Base-by-base conservation (phyloP, 176 grass and related monocot species). In the Tillandsia leiboldiana region DNA sequence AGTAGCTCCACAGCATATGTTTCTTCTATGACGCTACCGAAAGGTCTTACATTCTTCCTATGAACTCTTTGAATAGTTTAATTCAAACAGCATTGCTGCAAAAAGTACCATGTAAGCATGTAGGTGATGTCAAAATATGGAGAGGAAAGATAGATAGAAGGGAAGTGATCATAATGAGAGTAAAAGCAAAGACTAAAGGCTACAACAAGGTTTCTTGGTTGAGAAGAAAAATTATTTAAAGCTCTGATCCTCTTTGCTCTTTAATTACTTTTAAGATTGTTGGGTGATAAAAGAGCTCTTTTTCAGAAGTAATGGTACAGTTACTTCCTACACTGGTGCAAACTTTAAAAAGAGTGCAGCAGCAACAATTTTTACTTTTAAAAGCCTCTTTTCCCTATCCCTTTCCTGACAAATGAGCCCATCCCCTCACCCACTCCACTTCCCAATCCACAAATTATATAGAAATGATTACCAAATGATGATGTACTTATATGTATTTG, bases 311-410 rank as follows among this genome's bases (percentile, higher is more conserved):
- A 2, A 22, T 61, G 56, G 56, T 61, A 61, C 56, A 61, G 15
- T 15, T 20, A 14, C 15, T 24, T 2, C 20, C 58, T 9, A 24
- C 15, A 61, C 14, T 61, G 56, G 17, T 61, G 56, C 18, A 61
- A 61, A 20, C 56, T 61, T 61, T 61, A 61, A 61, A 61, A 61
- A 61, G 56, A 61, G 56, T 23, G 22, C 15, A 61, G 56, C 56
- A 61, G 56, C 56, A 23, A 22, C 56, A 61, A 0, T 18, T 61
- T 9, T 61, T 20, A 9, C 13, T 56, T 13, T 23, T 61, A 61
- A 15, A 61, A 61, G 22, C 17, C 15, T 61, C 54, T 59, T 59
- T 15, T 57, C 53, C 56, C 12, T 20, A 22, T 14, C 56, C n/a
- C 56, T 61, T 23, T 61, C 8, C 56, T 61, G 56, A 61, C 56